phyloP scores from a whole-genome alignment of 441 rosid species.

The Bruguiera hainesii region DNA sequence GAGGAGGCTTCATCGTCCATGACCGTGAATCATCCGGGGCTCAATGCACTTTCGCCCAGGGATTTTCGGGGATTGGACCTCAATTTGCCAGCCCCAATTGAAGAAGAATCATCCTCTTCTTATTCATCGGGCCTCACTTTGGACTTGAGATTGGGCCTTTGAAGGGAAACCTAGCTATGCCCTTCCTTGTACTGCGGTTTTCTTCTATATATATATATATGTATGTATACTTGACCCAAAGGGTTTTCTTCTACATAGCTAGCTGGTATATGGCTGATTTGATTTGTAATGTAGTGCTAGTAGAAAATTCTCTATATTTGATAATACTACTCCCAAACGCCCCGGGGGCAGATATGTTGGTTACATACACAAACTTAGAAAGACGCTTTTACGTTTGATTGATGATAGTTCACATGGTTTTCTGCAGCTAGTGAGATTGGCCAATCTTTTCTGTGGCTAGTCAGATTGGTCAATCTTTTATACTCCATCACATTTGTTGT shows the following conservation, averaged over 20 bases:
- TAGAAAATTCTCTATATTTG: too few relatives aligned
- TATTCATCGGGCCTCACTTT: slow-evolving; percentile 44
- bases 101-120: slow-evolving; percentile 33
- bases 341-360: too few relatives aligned
- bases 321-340: too few relatives aligned
- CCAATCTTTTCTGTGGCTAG: too few relatives aligned
- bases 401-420: too few relatives aligned
- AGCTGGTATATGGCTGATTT: not conserved
- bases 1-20: slow-evolving; percentile 29
- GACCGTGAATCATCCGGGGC: slow-evolving; percentile 12
- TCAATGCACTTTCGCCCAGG: slow-evolving; percentile 8
- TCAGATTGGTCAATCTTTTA: too few relatives aligned
- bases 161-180: not conserved
- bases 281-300: not conserved
- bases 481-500: too few relatives aligned
- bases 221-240: too few relatives aligned
- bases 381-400: too few relatives aligned
- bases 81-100: slow-evolving; percentile 59
- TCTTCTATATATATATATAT: too few relatives aligned
- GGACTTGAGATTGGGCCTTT: slow-evolving; percentile 78
- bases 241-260: not conserved
- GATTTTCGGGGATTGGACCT: slow-evolving; percentile 45
- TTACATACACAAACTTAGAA: too few relatives aligned
- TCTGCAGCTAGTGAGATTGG: too few relatives aligned
- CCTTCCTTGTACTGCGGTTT: not conserved